Evolutionary conservation across 441 rosid genomes (phyloP), one percentile per base, ranked within the genome.

Genomic region (Melastoma candidum): DNA sequence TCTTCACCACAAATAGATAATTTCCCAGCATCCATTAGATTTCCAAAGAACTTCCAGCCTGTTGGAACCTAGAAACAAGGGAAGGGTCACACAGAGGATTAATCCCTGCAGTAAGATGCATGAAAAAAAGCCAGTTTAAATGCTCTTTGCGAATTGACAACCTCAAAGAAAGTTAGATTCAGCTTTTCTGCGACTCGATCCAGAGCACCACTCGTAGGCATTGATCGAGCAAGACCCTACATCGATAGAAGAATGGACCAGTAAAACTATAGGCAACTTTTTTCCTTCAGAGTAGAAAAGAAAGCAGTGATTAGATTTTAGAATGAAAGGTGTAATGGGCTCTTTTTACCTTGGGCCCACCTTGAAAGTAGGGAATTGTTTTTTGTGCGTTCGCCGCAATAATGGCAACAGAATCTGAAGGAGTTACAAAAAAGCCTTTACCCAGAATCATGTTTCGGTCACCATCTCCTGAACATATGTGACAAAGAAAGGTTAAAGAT

Each of bases 371-470:
- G 61, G 97, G 97, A 68, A 92, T 87, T 48, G 85, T 84, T 67
- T 77, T 77, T 74, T 85, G 81, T 47, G 92, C 87, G 74, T 82
- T 88, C 63, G 95, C 97, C 49, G 98, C 97, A 53, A 93, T 86
- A 50, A 93, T 66, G 65, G 98, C 98, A 26, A 88, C 95, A 4
- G 98, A 93, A 55, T 93, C 97, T 25, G 95, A 88, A 58, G 97
- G 97, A 51, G 97, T 93, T 44, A 93, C 83, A 58, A 93, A 93
- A 72, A 93, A 88, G 0, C 73, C 66, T 59, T 68, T 79, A 59
- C 98, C 97, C 14, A 88, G 78, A 67, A 93, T 80, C 98, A 88
- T 93, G 78, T 93, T 93, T 75, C 98, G 79, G 66, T 88, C 97
- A 54, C 97, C 95, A 56, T 93, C 98, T 41, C 95, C 98, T 85